Conservation (phyloP, 345 rosid species). For the Raphanus raphanistrum region DNA sequence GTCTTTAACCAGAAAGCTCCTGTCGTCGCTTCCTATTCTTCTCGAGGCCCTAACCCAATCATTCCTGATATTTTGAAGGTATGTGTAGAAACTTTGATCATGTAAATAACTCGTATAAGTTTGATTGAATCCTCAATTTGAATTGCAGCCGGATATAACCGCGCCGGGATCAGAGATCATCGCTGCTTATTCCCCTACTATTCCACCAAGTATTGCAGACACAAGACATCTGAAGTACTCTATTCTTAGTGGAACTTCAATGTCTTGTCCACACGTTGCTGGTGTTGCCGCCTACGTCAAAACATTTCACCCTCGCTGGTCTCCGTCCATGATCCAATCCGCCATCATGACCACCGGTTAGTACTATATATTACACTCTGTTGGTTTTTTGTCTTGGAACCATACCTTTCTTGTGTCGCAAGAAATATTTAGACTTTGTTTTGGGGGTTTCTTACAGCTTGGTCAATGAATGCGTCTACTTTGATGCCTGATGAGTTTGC, state of each 20-base stretch:
- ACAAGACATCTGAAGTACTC: slow-evolving; percentile 33
- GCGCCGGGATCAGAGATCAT: slow-evolving; percentile 59
- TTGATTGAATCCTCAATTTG: not conserved
- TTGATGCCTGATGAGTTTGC: slow-evolving; percentile 34
- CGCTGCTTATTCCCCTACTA: slow-evolving; percentile 50
- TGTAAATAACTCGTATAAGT: not conserved
- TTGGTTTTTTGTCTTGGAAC: not conserved
- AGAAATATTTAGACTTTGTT: not conserved
- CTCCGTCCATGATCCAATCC: slow-evolving; percentile 51
- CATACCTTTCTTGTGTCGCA: slow-evolving; percentile 8
- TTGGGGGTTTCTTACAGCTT: slow-evolving; percentile 34
- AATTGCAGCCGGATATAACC: slow-evolving; percentile 57
- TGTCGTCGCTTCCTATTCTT: slow-evolving; percentile 43
- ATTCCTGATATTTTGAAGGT: slow-evolving; percentile 55
- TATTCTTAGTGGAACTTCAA: slow-evolving; percentile 45
- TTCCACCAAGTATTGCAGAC: slow-evolving; percentile 10
- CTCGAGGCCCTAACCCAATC: slow-evolving; percentile 55
- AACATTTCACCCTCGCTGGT: slow-evolving; percentile 54
- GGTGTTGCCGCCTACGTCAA: slow-evolving; percentile 49
- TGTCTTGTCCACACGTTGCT: slow-evolving; percentile 52
- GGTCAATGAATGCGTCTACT: slow-evolving; percentile 25
- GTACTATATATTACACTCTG: not conserved
- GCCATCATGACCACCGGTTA: slow-evolving; percentile 55
- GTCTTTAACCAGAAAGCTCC: slow-evolving; percentile 40
- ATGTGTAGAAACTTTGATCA: not conserved